A percentile compares a stretch with the other conserved stretches of the same genome.
These are phyloP conservation scores for Diaporthe humulicola DNA, from an alignment of 2,329 filamentous ascomycete genomes.

Conservation along the genomic window DNA sequence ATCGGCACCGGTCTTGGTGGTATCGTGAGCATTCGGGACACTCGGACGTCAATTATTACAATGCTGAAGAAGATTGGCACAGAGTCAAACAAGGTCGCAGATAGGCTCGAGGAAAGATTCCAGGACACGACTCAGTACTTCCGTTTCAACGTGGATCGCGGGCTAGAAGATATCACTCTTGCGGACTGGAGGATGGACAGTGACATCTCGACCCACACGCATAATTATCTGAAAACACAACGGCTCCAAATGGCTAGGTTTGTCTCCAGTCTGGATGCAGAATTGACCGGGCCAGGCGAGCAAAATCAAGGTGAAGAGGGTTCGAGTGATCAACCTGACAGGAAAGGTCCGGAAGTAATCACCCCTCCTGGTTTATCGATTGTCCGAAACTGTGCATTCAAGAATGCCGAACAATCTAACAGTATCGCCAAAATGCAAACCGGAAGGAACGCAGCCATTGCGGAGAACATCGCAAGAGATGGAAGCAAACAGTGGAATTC, in stretches of 20 bases:
- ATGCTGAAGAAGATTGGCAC: slow-evolving; percentile 41
- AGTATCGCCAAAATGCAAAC: neutral
- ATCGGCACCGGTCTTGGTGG: slow-evolving; percentile 47
- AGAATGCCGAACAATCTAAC: neutral
- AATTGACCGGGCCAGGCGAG: too few relatives aligned
- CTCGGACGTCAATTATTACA: neutral
- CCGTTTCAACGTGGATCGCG: slow-evolving; percentile 47
- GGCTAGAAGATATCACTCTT: slow-evolving; percentile 45
- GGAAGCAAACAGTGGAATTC: neutral
- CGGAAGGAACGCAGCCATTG: neutral
- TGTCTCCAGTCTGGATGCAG: too few relatives aligned
- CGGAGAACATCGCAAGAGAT: neutral
- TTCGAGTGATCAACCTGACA: too few relatives aligned
- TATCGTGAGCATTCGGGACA: slow-evolving; percentile 39
- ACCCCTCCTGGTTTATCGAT: too few relatives aligned
- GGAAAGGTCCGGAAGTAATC: too few relatives aligned
- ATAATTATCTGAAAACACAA: slow-evolving; percentile 41
- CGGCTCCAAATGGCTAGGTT: neutral
- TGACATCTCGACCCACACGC: slow-evolving; percentile 43
- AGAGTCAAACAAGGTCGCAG: slow-evolving; percentile 42
- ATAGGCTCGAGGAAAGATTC: slow-evolving; percentile 39
- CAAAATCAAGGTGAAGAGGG: neutral
- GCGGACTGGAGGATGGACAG: slow-evolving; percentile 46
- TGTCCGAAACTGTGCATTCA: neutral
- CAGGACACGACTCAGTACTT: slow-evolving; percentile 43